A percentile compares a stretch with the other conserved stretches of the same genome.
phyloP scores from a whole-genome alignment of 768 basidiomycete genomes.

The Piloderma croceum region DNA sequence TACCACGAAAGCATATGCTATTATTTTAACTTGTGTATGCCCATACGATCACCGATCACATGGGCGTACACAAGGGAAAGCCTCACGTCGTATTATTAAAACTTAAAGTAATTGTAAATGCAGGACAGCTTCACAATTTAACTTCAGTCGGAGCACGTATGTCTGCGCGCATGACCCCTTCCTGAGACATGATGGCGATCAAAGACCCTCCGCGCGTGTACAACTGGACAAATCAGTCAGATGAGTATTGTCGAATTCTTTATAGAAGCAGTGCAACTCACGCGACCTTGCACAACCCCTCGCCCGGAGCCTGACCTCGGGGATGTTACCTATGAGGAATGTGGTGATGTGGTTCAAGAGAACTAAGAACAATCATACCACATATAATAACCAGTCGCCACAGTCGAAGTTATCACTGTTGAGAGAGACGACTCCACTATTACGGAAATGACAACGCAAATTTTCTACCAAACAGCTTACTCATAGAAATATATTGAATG shows the following conservation, averaged over 20 bases:
- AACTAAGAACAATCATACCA: constrained; percentile 37
- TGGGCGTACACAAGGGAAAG: too few relatives aligned
- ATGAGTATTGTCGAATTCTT: not conserved
- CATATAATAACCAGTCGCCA: constrained; percentile 76
- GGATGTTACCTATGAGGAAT: constrained; percentile 61
- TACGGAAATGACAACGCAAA: not conserved
- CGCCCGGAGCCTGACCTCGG: constrained; percentile 63
- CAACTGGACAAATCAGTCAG: constrained; percentile 38
- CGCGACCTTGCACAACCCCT: constrained; percentile 65
- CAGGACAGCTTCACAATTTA: too few relatives aligned
- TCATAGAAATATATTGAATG: constrained; percentile 78
- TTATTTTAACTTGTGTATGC: too few relatives aligned
- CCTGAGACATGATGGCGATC: constrained; percentile 74
- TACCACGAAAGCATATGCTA: too few relatives aligned
- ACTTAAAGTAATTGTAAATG: too few relatives aligned
- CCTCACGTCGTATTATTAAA: too few relatives aligned
- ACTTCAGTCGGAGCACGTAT: constrained; percentile 37
- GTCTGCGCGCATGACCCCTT: constrained; percentile 68
- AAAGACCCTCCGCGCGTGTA: constrained; percentile 62
- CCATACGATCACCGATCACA: too few relatives aligned
- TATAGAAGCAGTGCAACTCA: constrained; percentile 28
- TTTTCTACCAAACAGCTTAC: constrained; percentile 32
- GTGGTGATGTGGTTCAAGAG: not conserved
- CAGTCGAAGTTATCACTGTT: constrained; percentile 67
- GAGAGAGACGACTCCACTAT: constrained; percentile 5